Conservation (phyloP, 2,329 filamentous ascomycete genomes). For the Pseudogymnoascus sp. region DNA sequence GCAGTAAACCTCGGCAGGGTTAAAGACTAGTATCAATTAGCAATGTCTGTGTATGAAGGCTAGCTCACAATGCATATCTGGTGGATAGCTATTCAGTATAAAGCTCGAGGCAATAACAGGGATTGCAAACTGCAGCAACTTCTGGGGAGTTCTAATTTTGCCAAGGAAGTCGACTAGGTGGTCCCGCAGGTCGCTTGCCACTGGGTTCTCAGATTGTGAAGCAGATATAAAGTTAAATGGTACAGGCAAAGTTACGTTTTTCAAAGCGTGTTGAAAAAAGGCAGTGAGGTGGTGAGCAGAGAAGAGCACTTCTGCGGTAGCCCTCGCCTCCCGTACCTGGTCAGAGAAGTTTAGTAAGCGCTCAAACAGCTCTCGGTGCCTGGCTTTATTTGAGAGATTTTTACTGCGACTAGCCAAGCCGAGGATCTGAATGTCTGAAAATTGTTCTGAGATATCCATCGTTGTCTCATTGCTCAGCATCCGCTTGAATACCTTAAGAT, state of each 20-base stretch:
- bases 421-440: constrained; percentile 15
- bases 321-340: constrained; percentile 14
- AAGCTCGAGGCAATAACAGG: constrained; percentile 19
- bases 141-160: constrained; percentile 11
- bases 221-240: constrained; percentile 18
- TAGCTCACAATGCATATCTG: constrained; percentile 20
- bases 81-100: constrained; percentile 19
- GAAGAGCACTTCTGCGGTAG: constrained; percentile 14
- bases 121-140: constrained; percentile 14
- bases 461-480: constrained; percentile 18
- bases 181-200: constrained; percentile 10
- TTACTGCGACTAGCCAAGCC: constrained; percentile 11
- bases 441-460: constrained; percentile 9
- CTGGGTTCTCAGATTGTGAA: constrained; percentile 12
- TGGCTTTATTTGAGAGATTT: constrained; percentile 16
- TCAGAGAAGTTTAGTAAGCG: constrained; percentile 16
- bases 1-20: constrained; percentile 16
- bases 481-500: background rate
- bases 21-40: constrained; percentile 16
- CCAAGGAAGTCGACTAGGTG: constrained; percentile 15
- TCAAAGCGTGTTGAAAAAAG: constrained; percentile 15
- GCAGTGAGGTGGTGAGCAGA: constrained; percentile 14
- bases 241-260: constrained; percentile 11
- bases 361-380: constrained; percentile 8
- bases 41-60: constrained; percentile 5